Evolutionary conservation across 768 basidiomycete genomes (phyloP).

Genomic region (Clavaria fumosa): DNA sequence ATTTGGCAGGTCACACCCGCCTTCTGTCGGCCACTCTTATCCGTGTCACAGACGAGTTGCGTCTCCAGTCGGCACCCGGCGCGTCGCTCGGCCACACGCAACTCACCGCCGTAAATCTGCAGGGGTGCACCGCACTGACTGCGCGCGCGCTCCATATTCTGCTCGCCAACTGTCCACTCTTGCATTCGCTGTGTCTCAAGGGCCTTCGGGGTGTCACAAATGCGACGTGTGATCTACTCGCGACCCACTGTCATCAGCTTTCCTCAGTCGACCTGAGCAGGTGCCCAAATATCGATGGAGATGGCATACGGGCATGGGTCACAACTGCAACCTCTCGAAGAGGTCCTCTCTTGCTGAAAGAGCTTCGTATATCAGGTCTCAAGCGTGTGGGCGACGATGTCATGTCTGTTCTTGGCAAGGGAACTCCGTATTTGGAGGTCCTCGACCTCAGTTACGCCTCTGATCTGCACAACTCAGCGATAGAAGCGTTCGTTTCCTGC

Average conservation of each 20-base stretch:
- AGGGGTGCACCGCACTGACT: slow-evolving; percentile 54
- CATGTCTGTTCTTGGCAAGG: slow-evolving; percentile 51
- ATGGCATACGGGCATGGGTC: slow-evolving; percentile 39
- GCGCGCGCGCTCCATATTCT: slow-evolving; percentile 56
- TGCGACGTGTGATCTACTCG: slow-evolving; percentile 56
- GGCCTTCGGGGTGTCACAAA: slow-evolving; percentile 59
- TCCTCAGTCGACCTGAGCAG: slow-evolving; percentile 51
- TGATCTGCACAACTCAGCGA: slow-evolving; percentile 56
- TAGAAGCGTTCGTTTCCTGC: slow-evolving; percentile 58
- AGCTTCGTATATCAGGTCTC: slow-evolving; percentile 55
- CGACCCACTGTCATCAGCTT: slow-evolving; percentile 39
- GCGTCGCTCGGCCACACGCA: slow-evolving; percentile 38
- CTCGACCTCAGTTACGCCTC: slow-evolving; percentile 66
- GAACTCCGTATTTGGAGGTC: slow-evolving; percentile 58
- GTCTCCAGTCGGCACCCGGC: slow-evolving; percentile 23
- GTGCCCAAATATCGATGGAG: slow-evolving; percentile 52
- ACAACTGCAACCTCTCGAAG: slow-evolving; percentile 28
- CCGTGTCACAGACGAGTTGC: slow-evolving; percentile 39
- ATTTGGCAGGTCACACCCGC: slow-evolving; percentile 45
- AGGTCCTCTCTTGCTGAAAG: slow-evolving; percentile 38
- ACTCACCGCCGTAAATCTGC: slow-evolving; percentile 53
- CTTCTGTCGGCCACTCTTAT: slow-evolving; percentile 35
- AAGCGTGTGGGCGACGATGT: slow-evolving; percentile 41
- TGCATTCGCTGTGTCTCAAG: slow-evolving; percentile 46
- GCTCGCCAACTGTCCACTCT: slow-evolving; percentile 43